Base-by-base conservation (phyloP, 495 filamentous ascomycete species). In the Stereocaulon alpinum region DNA sequence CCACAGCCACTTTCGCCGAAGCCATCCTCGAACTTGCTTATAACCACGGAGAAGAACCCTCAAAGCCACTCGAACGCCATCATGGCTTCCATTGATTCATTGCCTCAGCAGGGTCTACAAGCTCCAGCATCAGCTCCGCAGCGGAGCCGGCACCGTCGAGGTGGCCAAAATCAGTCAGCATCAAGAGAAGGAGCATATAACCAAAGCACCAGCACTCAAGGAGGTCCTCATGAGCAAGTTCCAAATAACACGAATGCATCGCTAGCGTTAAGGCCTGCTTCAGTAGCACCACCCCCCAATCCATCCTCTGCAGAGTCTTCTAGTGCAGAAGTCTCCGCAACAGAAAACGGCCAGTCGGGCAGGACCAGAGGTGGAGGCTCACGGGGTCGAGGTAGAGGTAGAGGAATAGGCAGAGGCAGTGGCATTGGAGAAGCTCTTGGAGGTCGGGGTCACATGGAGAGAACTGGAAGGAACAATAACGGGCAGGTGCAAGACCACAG, bases 211-310 rank as follows among this genome's bases (percentile, higher is more conserved):
- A 14, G 15, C n/a, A 34, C 37, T 56, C 34, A 59, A 47, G 12
- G 17, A 12, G 40, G 29, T 9, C 24, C 29, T 22, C 44, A 53
- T 40, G 40, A 2, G n/a, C 47, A 32, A n/a, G 30, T 11, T 14
- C 34, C 30, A 10, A 22, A 29, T 2, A 17, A 4, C 37, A 30
- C 10, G 17, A 50, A 61, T 4, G 34, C 41, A 14, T 61, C 55
- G 9, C 32, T 64, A 24, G 32, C 49, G 0, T 41, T 65, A 4
- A 50, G 60, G 30, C 63, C 63, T n/a, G 63, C 63, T 20, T 65
- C 63, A 34, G 51, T 63, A 24, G 60, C 44, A 40, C 63, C 63
- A 22, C 14, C 29, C 20, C 34, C 60, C 18, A 56, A 59, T 3
- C 18, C 47, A 42, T 47, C 53, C 15, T 59, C 62, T 17, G 40